A percentile compares a stretch with the other conserved stretches of the same genome.
These are phyloP conservation scores for Colletotrichum sp. DNA, from an alignment of 2,329 filamentous ascomycete species.

Conservation along the genomic window DNA sequence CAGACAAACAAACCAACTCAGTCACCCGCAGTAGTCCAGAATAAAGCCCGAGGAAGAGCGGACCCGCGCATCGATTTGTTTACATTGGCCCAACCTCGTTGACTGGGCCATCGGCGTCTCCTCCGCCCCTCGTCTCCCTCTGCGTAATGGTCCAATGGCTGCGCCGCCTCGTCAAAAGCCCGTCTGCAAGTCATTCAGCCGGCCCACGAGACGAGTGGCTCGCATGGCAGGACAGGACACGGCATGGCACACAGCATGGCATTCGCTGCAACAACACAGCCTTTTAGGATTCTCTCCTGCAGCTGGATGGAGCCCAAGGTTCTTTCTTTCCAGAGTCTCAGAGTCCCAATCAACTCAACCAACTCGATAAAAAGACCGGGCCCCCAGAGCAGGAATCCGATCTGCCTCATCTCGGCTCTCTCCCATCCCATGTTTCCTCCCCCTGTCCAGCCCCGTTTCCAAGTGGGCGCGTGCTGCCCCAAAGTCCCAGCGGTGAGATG, in stretches of 20 bases:
- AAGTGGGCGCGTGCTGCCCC: not conserved
- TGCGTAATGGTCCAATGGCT: not conserved
- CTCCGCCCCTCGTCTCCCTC: not conserved
- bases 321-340: not conserved
- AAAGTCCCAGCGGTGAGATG: conserved; percentile 8
- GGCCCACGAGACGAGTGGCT: not conserved
- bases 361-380: not conserved
- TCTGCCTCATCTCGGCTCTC: conserved; percentile 16
- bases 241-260: not conserved
- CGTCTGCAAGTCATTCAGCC: not conserved
- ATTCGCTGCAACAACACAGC: not conserved
- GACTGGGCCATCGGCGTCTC: not conserved
- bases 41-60: not conserved
- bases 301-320: not conserved
- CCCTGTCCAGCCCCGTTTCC: not conserved
- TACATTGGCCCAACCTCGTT: conserved; percentile 1
- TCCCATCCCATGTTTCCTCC: conserved; percentile 5
- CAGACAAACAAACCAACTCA: not conserved
- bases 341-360: not conserved
- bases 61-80: conserved; percentile 13
- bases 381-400: conserved; percentile 6
- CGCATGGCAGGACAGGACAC: not conserved
- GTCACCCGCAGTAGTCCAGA: not conserved
- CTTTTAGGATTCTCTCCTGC: not conserved
- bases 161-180: not conserved